Base-by-base conservation (phyloP, 257 asterid species). In the Misopates orontium region DNA sequence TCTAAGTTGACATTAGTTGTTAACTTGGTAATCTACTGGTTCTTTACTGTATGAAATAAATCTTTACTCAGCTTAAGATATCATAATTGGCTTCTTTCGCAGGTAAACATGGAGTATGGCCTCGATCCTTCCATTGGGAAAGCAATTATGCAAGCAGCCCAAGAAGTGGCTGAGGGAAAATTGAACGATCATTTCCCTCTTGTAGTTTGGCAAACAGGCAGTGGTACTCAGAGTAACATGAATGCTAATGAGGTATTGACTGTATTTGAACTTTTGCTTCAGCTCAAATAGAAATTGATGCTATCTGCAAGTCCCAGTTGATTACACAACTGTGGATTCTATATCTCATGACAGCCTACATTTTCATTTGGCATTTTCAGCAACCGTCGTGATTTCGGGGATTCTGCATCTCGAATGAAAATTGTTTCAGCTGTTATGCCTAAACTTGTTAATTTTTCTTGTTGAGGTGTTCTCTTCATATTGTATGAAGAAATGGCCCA, bases 201-300 rank as follows among this genome's bases (percentile, higher is more conserved):
- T 90, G 97, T 94, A 73, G 91, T 94, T 75, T 94, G 99, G 99
- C 97, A 90, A 79, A 94, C 99, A 73, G 97, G 99, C 60, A 90
- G 97, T 74, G 99, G 97, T 42, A 94, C 99, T 62, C 99, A 94
- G 79, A 94, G 96, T 72, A 94, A 94, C 81, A 94, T 94, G 99
- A 94, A 94, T 64, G 99, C 99, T 75, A 94, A 94, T 63, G 97
- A 94, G 97, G 99, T 94, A 66, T 54, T 61, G 22, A 59, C 68
- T 58, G 68, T 54, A 70, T 70, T 20, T 45, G 58, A 53, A 56
- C 50, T 68, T 62, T 53, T 71, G 18, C 32, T 65, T 70, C 31
- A 41, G 65, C 28, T 49, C 51, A 55, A 49, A 49, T 66, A 12
- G 28, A 12, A 19, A 36, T 55, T 52, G 1, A 45, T 58, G 20